These are phyloP conservation scores for Rhododendron simsii DNA, from an alignment of 148 eudicot genomes.

Conservation along the genomic window DNA sequence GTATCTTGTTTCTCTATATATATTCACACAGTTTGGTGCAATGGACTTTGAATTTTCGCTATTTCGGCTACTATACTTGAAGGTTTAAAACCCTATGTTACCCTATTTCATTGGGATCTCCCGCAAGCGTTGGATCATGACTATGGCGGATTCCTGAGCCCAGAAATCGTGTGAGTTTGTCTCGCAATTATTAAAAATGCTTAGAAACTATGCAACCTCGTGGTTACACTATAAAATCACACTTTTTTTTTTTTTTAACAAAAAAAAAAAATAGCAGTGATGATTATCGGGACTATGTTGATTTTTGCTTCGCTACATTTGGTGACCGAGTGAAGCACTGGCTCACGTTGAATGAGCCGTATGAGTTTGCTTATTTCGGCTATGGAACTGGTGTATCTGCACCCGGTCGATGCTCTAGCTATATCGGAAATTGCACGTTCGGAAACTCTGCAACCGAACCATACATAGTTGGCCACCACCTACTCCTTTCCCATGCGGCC, in stretches of 20 bases:
- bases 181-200: neutral
- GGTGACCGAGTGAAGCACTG: slow-evolving; percentile 20
- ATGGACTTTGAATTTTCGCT: neutral
- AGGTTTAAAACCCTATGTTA: slow-evolving; percentile 43
- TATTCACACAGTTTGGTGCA: neutral
- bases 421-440: slow-evolving; percentile 25
- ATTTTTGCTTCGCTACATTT: slow-evolving; percentile 12
- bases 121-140: slow-evolving; percentile 32
- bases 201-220: no score
- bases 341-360: slow-evolving; percentile 19
- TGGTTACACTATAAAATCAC: neutral
- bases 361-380: neutral
- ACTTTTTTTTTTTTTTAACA: no score
- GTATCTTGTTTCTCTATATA: neutral
- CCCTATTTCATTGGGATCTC: slow-evolving; percentile 47
- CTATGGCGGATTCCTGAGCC: slow-evolving; percentile 43
- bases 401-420: slow-evolving; percentile 23
- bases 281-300: slow-evolving; percentile 14
- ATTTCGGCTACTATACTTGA: neutral
- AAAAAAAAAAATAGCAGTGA: neutral
- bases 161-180: slow-evolving; percentile 30
- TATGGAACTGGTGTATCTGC: neutral
- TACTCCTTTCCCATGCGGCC: slow-evolving; percentile 36
- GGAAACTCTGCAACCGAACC: slow-evolving; percentile 56
- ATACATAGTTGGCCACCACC: slow-evolving; percentile 38